These are phyloP conservation scores for Ophiognomonia clavigignenti-juglandacearum DNA, from an alignment of 2,329 filamentous ascomycete genomes.

Conservation along the genomic window DNA sequence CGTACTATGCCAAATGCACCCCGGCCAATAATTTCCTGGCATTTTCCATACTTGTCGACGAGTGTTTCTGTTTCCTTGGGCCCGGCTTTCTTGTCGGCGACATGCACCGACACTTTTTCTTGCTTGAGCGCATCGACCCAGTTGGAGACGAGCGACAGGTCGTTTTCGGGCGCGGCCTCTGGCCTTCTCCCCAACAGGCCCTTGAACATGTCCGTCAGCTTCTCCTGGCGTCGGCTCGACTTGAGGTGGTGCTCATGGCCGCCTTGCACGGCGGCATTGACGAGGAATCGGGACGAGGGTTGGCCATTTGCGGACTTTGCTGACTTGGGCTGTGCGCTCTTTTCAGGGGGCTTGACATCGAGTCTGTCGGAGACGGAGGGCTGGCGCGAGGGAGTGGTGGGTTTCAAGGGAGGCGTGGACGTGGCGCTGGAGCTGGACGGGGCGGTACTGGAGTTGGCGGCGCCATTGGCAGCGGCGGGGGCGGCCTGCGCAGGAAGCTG, in stretches of 20 bases:
- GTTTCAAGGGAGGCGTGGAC: conserved; percentile 33
- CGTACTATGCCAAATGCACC: conserved; percentile 96
- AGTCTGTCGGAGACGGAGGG: conserved; percentile 34
- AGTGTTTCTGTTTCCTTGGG: conserved; percentile 72
- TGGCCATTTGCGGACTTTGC: conserved; percentile 28
- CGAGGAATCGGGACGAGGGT: conserved; percentile 43
- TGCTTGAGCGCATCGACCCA: conserved; percentile 93
- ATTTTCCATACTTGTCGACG: conserved; percentile 97
- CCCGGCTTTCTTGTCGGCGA: conserved; percentile 73
- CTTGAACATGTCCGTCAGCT: conserved; percentile 86
- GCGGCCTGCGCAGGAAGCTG: conserved; percentile 3
- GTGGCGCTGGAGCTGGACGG: conserved; percentile 19
- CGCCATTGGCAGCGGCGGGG: conserved; percentile 19
- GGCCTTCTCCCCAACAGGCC: conserved; percentile 81
- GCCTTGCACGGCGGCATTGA: conserved; percentile 51
- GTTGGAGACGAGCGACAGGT: conserved; percentile 86
- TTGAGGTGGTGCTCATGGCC: conserved; percentile 85
- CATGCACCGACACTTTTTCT: conserved; percentile 67
- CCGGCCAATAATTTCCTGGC: conserved; percentile 91
- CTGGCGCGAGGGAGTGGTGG: conserved; percentile 35
- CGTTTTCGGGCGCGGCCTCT: conserved; percentile 67
- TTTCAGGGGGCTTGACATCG: conserved; percentile 26
- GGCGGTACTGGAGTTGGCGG: conserved; percentile 6
- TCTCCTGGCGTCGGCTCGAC: conserved; percentile 88
- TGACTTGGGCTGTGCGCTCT: conserved; percentile 29